Conservation (phyloP, 768 basidiomycete species). For the Lactarius psammicola region DNA sequence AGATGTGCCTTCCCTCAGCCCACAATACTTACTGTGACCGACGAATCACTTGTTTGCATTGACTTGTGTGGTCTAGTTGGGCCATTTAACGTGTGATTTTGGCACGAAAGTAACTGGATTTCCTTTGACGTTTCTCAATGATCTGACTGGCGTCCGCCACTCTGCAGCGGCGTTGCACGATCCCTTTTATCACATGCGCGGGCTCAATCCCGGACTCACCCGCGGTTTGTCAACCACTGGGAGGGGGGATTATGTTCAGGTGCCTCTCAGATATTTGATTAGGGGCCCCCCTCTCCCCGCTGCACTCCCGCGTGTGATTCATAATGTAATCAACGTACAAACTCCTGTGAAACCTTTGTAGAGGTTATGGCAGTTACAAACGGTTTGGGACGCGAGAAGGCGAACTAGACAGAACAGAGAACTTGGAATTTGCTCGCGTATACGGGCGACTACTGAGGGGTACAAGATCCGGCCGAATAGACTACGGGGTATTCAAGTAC, state of each 20-base stretch:
- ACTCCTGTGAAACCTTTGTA: background rate
- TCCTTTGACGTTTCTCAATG: background rate
- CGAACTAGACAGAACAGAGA: too few relatives aligned
- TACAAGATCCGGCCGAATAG: too few relatives aligned
- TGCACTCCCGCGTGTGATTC: background rate
- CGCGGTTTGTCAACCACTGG: background rate
- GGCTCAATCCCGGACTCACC: background rate
- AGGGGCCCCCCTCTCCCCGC: background rate
- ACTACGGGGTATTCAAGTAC: too few relatives aligned
- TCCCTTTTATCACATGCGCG: background rate
- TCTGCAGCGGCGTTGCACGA: background rate
- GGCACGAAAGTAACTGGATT: background rate
- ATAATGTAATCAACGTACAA: background rate
- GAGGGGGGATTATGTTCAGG: background rate
- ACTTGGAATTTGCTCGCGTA: too few relatives aligned
- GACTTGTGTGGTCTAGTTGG: background rate
- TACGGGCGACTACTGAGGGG: too few relatives aligned
- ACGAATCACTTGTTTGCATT: background rate
- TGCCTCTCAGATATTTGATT: background rate
- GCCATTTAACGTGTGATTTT: background rate
- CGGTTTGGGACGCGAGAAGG: too few relatives aligned
- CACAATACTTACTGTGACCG: background rate
- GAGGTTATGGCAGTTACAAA: too few relatives aligned
- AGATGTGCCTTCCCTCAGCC: background rate
- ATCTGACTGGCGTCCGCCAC: background rate